Percentiles rank a stretch among this genome's conserved stretches.
phyloP scores from a whole-genome alignment of 257 asterid species.

The Nicotiana tomentosiformis region DNA sequence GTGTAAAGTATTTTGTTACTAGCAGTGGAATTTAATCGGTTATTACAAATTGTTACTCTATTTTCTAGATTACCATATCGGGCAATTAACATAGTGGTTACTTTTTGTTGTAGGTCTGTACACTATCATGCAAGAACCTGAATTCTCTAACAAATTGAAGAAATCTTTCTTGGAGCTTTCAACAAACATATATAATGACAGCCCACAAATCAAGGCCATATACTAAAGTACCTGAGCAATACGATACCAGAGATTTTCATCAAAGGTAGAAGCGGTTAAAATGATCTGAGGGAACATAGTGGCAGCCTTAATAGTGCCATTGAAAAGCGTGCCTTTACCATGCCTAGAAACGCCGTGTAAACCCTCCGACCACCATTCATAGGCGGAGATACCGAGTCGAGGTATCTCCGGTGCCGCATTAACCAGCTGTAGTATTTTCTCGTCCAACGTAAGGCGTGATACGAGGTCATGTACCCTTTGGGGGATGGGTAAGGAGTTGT shows the following conservation, averaged over 20 bases:
- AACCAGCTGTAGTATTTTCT: conserved; percentile 55
- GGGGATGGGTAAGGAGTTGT: conserved; percentile 23
- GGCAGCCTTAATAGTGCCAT: conserved; percentile 46
- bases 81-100: no score
- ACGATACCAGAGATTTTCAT: conserved; percentile 31
- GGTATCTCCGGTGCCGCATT: conserved; percentile 52
- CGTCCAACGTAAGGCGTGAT: conserved; percentile 56
- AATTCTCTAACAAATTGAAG: no score
- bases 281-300: conserved; percentile 56
- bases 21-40: no score
- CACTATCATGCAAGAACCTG: no score
- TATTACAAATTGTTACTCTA: no score
- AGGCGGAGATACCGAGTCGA: conserved; percentile 58
- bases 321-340: conserved; percentile 45
- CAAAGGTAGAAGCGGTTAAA: conserved; percentile 31
- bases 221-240: conserved; percentile 20
- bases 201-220: background rate
- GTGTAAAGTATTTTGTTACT: no score
- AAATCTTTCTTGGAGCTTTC: background rate
- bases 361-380: conserved; percentile 82
- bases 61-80: no score
- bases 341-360: conserved; percentile 58
- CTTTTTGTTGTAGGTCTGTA: no score
- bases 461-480: conserved; percentile 45
- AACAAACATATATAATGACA: background rate